phyloP scores from a whole-genome alignment of 2,329 filamentous ascomycete genomes.

The Neonectria ditissima region DNA sequence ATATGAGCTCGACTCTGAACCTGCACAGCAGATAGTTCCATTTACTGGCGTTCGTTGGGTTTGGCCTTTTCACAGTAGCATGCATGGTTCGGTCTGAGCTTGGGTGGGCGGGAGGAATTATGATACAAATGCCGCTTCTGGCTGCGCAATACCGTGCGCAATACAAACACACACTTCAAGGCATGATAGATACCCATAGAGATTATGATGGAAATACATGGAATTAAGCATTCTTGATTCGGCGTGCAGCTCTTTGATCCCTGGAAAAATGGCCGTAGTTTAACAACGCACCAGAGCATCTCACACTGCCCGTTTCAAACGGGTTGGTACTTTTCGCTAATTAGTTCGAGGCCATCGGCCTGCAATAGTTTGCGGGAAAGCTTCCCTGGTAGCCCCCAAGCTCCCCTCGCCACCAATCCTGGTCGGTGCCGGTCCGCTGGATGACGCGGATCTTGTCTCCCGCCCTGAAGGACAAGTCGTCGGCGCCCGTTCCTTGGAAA shows the following conservation, averaged over 20 bases:
- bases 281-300: background rate
- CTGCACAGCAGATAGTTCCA: background rate
- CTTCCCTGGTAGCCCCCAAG: constrained; percentile 17
- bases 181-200: constrained; percentile 28
- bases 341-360: constrained; percentile 17
- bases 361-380: constrained; percentile 32
- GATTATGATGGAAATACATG: constrained; percentile 4
- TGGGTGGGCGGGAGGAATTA: background rate
- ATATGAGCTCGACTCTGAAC: background rate
- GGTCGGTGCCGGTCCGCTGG: constrained; percentile 23
- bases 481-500: constrained; percentile 23
- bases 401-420: constrained; percentile 33
- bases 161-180: background rate
- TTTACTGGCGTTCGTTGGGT: constrained; percentile 2
- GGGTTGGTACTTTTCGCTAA: background rate
- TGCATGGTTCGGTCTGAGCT: background rate
- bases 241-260: background rate
- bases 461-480: constrained; percentile 26
- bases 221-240: constrained; percentile 11
- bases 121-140: background rate
- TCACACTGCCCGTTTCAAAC: background rate
- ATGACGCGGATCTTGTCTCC: constrained; percentile 28
- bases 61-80: constrained; percentile 1
- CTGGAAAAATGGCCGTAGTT: constrained; percentile 1
- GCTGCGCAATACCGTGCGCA: background rate